These are phyloP conservation scores for Phytophthora parvispora DNA, from an alignment of 352 stramenopile genomes.

Conservation along the genomic window DNA sequence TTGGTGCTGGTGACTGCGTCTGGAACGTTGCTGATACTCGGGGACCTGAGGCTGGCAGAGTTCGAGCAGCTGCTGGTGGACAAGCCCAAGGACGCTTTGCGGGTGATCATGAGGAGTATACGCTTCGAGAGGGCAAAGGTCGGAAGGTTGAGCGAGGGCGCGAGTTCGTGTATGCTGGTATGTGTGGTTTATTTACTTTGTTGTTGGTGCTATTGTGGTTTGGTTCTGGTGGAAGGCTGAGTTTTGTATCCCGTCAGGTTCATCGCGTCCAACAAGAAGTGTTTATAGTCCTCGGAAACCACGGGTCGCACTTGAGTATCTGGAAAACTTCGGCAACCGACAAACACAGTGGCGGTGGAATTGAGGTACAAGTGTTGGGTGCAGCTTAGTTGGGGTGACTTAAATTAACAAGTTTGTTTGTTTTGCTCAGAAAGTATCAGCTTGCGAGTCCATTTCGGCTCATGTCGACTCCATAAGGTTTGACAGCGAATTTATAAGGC, in stretches of 20 bases:
- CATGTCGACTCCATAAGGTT: conserved; percentile 26
- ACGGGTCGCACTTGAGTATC: conserved; percentile 19
- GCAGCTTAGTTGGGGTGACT: not conserved
- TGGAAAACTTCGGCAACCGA: conserved; percentile 10
- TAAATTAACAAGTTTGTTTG: not conserved
- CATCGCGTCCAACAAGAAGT: conserved; percentile 6
- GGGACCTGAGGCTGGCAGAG: conserved; percentile 34
- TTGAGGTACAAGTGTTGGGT: conserved; percentile 19
- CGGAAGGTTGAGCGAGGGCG: conserved; percentile 16
- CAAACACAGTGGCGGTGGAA: not conserved
- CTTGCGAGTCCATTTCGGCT: conserved; percentile 13
- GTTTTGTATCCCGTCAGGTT: conserved; percentile 13
- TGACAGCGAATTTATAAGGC: conserved; percentile 11
- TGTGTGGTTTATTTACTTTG: not conserved
- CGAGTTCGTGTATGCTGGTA: conserved; percentile 34
- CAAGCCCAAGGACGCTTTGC: conserved; percentile 19
- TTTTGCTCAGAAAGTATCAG: conserved; percentile 24
- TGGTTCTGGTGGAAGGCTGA: not conserved
- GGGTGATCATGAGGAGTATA: conserved; percentile 37
- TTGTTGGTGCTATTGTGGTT: not conserved
- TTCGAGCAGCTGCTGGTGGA: conserved; percentile 37
- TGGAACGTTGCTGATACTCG: conserved; percentile 27
- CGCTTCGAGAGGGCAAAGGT: conserved; percentile 21
- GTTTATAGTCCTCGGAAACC: conserved; percentile 30
- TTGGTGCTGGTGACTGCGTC: conserved; percentile 40